Conservation (phyloP, 2,329 filamentous ascomycete genomes). For the Zasmidium cellare region DNA sequence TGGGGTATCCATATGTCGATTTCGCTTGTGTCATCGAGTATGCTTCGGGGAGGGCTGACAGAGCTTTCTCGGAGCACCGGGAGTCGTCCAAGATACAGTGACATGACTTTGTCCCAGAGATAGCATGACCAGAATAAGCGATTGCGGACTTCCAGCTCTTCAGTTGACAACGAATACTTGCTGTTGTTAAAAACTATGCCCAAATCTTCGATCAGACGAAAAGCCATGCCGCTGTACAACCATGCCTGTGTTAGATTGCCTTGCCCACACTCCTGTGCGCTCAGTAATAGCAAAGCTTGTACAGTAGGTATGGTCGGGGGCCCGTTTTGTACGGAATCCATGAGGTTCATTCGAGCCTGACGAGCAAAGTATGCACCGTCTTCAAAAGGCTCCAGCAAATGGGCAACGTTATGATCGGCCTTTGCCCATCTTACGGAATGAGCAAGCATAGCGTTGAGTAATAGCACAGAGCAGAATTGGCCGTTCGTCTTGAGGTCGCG, state of each 20-base stretch:
- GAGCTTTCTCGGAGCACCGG: background rate
- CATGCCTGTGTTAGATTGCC: background rate
- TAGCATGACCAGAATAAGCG: background rate
- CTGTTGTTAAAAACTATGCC: background rate
- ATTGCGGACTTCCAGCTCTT: background rate
- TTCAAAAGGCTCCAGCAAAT: background rate
- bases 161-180: background rate
- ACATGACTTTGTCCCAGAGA: background rate
- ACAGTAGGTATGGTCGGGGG: background rate
- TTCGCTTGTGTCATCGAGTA: background rate
- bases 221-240: background rate
- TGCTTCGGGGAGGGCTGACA: background rate
- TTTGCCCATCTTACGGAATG: background rate
- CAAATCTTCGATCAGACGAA: background rate
- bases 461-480: background rate
- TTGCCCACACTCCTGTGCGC: background rate
- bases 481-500: background rate
- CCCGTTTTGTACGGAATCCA: background rate
- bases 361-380: background rate
- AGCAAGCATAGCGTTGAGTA: background rate
- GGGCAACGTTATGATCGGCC: background rate
- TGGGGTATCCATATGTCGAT: background rate
- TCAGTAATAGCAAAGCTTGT: background rate
- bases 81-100: background rate
- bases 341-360: background rate